Base-by-base conservation (phyloP, 495 filamentous ascomycete genomes). In the Xylaria scruposa region DNA sequence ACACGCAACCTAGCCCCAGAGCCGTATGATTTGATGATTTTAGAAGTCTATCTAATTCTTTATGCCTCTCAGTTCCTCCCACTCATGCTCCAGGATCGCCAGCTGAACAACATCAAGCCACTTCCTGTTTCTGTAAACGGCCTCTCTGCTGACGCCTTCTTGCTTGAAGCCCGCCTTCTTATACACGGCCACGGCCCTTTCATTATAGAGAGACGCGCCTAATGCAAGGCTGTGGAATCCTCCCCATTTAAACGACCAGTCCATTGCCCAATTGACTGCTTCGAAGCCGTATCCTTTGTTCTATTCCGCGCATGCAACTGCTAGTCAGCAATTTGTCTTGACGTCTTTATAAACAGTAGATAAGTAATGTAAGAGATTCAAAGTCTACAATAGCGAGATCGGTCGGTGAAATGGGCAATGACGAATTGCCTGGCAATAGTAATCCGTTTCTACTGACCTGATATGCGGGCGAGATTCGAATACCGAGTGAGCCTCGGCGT, bases 261-360 rank as follows among this genome's bases (percentile, higher is more conserved):
- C 77, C 72, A 87, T 63, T 13, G 70, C 79, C 85, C 85, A 88
- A 36, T 79, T 75, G 31, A 87, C 82, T 0, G 83, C 85, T 70
- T 88, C 86, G 13, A 66, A 74, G 2, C 85, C 86, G 53, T 86
- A 88, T 7, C 86, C 86, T 56, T 82, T 75, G 0, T 80, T 79
- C 51, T 83, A 81, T 56, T 79, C 78, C 24, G 29, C 59, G n/a
- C 75, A 72, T 3, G 73, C 67, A 3, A 86, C 73, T 17, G 21
- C 33, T 72, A 76, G 33, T 82, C 79, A 53, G 63, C 61, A 19
- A 5, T 13, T 53, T 26, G 36, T 38, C 36, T 12, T 2, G 40
- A 10, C n/a, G 4, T 38, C 26, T 29, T 4, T 31, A 31, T 31
- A 2, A 31, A n/a, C 5, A 8, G 19, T 17, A 49, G 15, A 49